Evolutionary conservation across 495 filamentous ascomycete species (phyloP).

Genomic region (Hypoxylon lenormandii): DNA sequence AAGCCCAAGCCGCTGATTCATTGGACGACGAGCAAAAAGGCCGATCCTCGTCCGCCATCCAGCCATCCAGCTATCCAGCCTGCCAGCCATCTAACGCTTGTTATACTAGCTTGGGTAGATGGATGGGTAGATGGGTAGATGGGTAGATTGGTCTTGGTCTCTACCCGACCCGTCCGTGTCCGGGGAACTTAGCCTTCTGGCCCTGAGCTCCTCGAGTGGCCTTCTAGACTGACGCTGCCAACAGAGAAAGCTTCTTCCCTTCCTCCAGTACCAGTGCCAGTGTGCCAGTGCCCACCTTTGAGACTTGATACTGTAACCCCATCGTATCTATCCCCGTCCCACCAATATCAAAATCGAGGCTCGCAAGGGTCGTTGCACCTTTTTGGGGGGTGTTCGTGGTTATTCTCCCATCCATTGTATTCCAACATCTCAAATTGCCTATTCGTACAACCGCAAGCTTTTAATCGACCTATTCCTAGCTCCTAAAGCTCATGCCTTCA

Average conservation of each 20-base stretch:
- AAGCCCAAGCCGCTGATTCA: constrained; percentile 31
- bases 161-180: constrained; percentile 47
- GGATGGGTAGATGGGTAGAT: no score
- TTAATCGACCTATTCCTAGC: constrained; percentile 21
- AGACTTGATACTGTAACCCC: constrained; percentile 42
- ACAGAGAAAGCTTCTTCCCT: constrained; percentile 41
- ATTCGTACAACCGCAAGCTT: constrained; percentile 27
- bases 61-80: no score
- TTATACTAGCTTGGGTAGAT: no score
- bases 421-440: constrained; percentile 23
- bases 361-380: constrained; percentile 29
- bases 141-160: no score
- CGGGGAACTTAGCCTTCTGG: constrained; percentile 40
- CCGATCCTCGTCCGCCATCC: constrained; percentile 43
- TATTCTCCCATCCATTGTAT: constrained; percentile 14
- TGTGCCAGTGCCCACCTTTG: constrained; percentile 31
- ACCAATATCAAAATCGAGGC: constrained; percentile 41
- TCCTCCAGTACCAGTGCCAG: no score
- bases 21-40: constrained; percentile 39
- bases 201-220: constrained; percentile 11
- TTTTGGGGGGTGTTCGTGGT: constrained; percentile 11
- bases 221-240: constrained; percentile 42
- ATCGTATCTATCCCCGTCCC: constrained; percentile 33
- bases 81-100: no score
- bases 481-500: constrained; percentile 41